Evolutionary conservation across 306 rosid genomes (phyloP).

Genomic region (Ormosia semicastrata): DNA sequence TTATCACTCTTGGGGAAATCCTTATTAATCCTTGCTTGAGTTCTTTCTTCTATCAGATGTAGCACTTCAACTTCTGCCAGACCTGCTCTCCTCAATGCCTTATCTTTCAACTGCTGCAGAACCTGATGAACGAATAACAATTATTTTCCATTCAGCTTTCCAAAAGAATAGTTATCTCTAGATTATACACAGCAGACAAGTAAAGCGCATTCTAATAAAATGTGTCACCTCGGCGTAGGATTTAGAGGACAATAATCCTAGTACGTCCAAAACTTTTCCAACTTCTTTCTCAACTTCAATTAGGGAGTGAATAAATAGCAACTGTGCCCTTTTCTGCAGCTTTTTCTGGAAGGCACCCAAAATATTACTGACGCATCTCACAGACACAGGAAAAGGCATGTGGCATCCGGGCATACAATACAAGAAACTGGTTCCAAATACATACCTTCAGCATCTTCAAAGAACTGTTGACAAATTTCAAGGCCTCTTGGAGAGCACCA

Average conservation of each 20-base stretch:
- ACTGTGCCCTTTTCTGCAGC: slow-evolving; percentile 55
- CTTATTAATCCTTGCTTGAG: slow-evolving; percentile 74
- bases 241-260: slow-evolving; percentile 63
- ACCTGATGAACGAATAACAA: slow-evolving; percentile 48
- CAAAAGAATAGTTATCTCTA: background rate
- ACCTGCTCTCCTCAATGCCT: slow-evolving; percentile 79
- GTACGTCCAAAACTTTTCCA: slow-evolving; percentile 44
- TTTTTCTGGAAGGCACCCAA: slow-evolving; percentile 57
- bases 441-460: slow-evolving; percentile 73
- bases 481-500: slow-evolving; percentile 80
- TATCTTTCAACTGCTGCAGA: slow-evolving; percentile 74
- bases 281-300: slow-evolving; percentile 61
- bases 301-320: slow-evolving; percentile 60
- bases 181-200: background rate
- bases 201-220: background rate
- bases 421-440: background rate
- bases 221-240: slow-evolving; percentile 65
- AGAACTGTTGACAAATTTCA: slow-evolving; percentile 69
- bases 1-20: slow-evolving; percentile 72
- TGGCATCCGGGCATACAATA: background rate
- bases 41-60: slow-evolving; percentile 61
- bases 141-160: background rate
- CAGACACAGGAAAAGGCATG: background rate
- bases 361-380: background rate
- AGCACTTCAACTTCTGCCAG: slow-evolving; percentile 68